Percentiles rank a stretch among this genome's conserved stretches.
Evolutionary conservation across 2,329 filamentous ascomycete genomes (phyloP).

Genomic region (Neonectria magnoliae): DNA sequence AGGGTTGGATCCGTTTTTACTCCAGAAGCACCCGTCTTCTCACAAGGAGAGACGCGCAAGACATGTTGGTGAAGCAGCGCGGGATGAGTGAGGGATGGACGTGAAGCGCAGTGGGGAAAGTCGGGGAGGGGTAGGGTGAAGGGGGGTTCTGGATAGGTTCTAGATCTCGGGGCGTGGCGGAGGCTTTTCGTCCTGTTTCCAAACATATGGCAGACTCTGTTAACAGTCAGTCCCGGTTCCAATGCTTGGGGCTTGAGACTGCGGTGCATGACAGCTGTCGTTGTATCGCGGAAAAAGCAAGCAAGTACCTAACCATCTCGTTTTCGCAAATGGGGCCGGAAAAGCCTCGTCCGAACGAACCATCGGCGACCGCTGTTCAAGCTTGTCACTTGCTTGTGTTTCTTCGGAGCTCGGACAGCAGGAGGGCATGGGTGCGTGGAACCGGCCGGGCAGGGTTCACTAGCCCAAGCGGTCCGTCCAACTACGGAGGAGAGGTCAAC

Average conservation of each 20-base stretch:
- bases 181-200: neutral
- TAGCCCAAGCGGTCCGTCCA: too few species aligned
- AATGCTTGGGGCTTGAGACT: neutral
- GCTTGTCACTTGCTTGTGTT: neutral
- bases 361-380: neutral
- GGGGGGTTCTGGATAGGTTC: conserved; percentile 2
- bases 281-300: neutral
- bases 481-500: too few species aligned
- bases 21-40: neutral
- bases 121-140: conserved; percentile 7
- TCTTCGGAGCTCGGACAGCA: neutral
- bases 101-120: neutral
- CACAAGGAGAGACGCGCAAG: neutral
- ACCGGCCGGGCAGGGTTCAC: conserved; percentile 1
- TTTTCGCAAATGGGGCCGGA: conserved; percentile 11
- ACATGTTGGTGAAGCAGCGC: neutral
- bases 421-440: conserved; percentile 7
- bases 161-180: conserved; percentile 4
- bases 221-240: neutral
- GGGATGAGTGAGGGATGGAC: neutral
- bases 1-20: neutral
- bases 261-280: neutral
- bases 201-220: neutral
- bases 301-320: neutral
- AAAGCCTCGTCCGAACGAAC: conserved; percentile 23